Evolutionary conservation across 2,329 filamentous ascomycete genomes (phyloP).

Genomic region (Cytospora schulzeri): DNA sequence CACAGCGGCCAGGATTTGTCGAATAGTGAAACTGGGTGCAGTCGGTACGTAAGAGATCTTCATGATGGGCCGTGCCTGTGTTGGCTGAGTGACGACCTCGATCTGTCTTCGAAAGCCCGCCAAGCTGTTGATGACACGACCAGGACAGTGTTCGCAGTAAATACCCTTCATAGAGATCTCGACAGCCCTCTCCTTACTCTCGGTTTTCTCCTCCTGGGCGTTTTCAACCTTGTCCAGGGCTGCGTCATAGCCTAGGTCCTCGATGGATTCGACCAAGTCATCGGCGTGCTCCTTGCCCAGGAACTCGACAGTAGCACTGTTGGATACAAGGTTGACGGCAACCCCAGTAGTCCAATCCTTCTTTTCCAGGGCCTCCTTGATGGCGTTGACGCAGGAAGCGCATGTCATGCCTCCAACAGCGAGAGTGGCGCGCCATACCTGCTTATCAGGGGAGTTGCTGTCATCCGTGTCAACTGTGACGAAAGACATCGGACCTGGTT

Average conservation of each 20-base stretch:
- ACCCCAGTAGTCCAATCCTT: slow-evolving; percentile 60
- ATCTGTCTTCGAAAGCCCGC: slow-evolving; percentile 54
- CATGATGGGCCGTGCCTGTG: slow-evolving; percentile 66
- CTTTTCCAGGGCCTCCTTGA: slow-evolving; percentile 61
- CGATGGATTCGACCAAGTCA: slow-evolving; percentile 55
- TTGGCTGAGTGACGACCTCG: slow-evolving; percentile 56
- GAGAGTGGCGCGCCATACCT: slow-evolving; percentile 54
- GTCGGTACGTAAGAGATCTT: slow-evolving; percentile 71
- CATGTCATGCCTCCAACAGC: slow-evolving; percentile 76
- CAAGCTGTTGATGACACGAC: slow-evolving; percentile 57
- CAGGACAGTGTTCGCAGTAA: slow-evolving; percentile 73
- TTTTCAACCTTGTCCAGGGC: slow-evolving; percentile 54
- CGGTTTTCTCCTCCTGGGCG: slow-evolving; percentile 36
- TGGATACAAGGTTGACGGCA: slow-evolving; percentile 65
- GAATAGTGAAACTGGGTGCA: slow-evolving; percentile 71
- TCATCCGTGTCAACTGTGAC: slow-evolving; percentile 41
- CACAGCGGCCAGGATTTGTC: slow-evolving; percentile 71
- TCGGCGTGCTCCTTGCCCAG: slow-evolving; percentile 47
- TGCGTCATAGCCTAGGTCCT: slow-evolving; percentile 68
- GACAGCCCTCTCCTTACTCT: slow-evolving; percentile 53
- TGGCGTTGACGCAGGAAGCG: slow-evolving; percentile 65
- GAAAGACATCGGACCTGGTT: slow-evolving; percentile 30
- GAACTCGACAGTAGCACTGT: slow-evolving; percentile 66
- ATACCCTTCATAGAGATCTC: slow-evolving; percentile 71
- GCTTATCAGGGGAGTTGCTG: slow-evolving; percentile 31